Percentiles rank a stretch among this genome's conserved stretches.
These are phyloP conservation scores for Nephelium lappaceum DNA, from an alignment of 345 rosid species.

Conservation along the genomic window DNA sequence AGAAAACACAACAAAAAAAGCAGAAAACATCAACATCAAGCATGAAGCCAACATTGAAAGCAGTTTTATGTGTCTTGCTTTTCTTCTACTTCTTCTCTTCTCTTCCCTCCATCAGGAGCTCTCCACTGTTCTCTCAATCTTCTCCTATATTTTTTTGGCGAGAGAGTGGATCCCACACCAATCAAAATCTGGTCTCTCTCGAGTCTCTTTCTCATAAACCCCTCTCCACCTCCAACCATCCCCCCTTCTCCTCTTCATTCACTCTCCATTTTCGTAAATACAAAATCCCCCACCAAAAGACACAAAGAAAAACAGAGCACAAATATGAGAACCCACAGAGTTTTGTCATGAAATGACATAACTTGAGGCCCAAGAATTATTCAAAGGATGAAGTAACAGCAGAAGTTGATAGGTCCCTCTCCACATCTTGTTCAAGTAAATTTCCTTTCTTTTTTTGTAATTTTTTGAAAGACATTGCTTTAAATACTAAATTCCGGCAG, in stretches of 20 bases:
- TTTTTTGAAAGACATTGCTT: too few relatives aligned
- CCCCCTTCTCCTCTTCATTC: background rate
- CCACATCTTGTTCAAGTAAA: too few relatives aligned
- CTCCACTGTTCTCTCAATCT: too few relatives aligned
- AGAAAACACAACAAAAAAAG: background rate
- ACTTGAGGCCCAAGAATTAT: too few relatives aligned
- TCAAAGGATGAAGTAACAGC: too few relatives aligned
- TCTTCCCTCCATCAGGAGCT: too few relatives aligned
- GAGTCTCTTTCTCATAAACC: conserved; percentile 52
- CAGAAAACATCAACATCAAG: conserved; percentile 7
- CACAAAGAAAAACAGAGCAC: background rate
- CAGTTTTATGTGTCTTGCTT: conserved; percentile 18
- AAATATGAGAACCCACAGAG: conserved; percentile 10
- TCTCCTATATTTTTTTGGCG: too few relatives aligned
- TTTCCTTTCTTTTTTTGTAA: too few relatives aligned
- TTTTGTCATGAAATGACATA: too few relatives aligned
- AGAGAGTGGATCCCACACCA: conserved; percentile 27
- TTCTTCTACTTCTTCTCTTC: conserved; percentile 27
- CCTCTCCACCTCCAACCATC: conserved; percentile 22
- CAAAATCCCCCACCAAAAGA: background rate
- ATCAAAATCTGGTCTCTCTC: conserved; percentile 59
- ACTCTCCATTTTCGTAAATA: background rate
- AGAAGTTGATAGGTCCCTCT: too few relatives aligned
- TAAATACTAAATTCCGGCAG: too few relatives aligned
- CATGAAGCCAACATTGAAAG: background rate